A percentile compares a stretch with the other conserved stretches of the same genome.
These are phyloP conservation scores for Paracorniculantispora psalliotae DNA, from an alignment of 2,329 filamentous ascomycete genomes.

Conservation along the genomic window DNA sequence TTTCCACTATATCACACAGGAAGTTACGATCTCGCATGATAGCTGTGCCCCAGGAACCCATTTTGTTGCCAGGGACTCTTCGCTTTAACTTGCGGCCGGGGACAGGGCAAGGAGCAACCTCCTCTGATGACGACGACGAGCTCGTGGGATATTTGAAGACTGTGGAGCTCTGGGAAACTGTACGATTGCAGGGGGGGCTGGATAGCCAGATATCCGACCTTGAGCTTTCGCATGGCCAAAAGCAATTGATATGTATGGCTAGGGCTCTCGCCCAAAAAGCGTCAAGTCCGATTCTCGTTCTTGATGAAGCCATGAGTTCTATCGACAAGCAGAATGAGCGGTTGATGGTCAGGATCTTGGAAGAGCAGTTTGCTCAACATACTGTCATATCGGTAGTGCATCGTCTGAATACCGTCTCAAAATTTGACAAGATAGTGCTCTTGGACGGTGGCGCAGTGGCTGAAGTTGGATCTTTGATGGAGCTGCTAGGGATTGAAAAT, in stretches of 20 bases:
- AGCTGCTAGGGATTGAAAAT: neutral
- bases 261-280: constrained; percentile 30
- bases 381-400: constrained; percentile 46
- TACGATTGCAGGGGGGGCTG: constrained; percentile 36
- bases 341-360: constrained; percentile 28
- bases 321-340: constrained; percentile 30
- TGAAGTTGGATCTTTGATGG: neutral
- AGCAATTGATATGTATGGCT: constrained; percentile 38
- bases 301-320: constrained; percentile 37
- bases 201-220: constrained; percentile 27
- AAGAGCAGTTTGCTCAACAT: constrained; percentile 31
- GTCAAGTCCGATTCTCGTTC: constrained; percentile 28
- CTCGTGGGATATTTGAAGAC: constrained; percentile 39
- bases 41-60: constrained; percentile 46
- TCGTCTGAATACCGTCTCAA: constrained; percentile 40
- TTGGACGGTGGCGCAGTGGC: constrained; percentile 41
- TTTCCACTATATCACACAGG: constrained; percentile 20
- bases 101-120: neutral
- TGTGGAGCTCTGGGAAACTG: constrained; percentile 37
- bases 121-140: constrained; percentile 22
- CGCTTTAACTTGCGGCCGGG: constrained; percentile 36
- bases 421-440: constrained; percentile 56
- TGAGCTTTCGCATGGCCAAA: constrained; percentile 36
- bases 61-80: constrained; percentile 43
- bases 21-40: constrained; percentile 29